Evolutionary conservation across 2,329 filamentous ascomycete genomes (phyloP).

Genomic region (Verticillium nubilum): DNA sequence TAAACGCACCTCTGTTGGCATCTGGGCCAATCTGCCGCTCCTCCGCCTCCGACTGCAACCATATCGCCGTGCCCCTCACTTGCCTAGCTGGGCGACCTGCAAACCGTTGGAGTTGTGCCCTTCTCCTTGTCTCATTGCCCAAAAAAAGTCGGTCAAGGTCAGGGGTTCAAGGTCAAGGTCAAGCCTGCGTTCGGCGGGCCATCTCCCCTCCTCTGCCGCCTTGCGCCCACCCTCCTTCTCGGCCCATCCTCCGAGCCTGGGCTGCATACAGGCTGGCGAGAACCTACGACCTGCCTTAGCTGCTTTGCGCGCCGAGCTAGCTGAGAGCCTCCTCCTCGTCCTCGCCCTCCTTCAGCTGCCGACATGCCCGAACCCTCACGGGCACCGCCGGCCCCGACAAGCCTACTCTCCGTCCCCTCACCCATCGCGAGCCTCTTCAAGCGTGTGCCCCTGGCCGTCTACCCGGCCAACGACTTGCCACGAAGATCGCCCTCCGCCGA

Average conservation of each 20-base stretch:
- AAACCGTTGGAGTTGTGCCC: background rate
- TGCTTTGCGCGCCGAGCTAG: background rate
- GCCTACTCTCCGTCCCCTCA: slow-evolving; percentile 58
- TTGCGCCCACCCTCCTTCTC: background rate
- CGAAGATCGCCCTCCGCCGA: slow-evolving; percentile 43
- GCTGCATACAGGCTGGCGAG: background rate
- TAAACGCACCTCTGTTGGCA: background rate
- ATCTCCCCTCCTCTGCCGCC: background rate
- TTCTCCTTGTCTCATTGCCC: too few relatives aligned
- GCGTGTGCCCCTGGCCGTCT: slow-evolving; percentile 71
- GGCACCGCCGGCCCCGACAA: slow-evolving; percentile 6
- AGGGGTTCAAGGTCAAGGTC: background rate
- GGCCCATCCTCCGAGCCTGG: background rate
- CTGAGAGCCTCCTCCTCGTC: background rate
- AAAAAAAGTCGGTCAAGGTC: background rate
- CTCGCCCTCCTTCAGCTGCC: background rate
- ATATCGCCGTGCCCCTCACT: background rate
- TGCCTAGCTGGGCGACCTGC: background rate
- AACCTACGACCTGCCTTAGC: background rate
- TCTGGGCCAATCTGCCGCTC: background rate
- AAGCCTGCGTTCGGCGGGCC: background rate
- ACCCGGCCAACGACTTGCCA: slow-evolving; percentile 71
- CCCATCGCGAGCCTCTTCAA: slow-evolving; percentile 82
- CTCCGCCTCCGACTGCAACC: background rate
- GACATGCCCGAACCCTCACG: slow-evolving; percentile 13